Evolutionary conservation across 176 grass and related monocot species (phyloP).

Genomic region (Oryza longistaminata): DNA sequence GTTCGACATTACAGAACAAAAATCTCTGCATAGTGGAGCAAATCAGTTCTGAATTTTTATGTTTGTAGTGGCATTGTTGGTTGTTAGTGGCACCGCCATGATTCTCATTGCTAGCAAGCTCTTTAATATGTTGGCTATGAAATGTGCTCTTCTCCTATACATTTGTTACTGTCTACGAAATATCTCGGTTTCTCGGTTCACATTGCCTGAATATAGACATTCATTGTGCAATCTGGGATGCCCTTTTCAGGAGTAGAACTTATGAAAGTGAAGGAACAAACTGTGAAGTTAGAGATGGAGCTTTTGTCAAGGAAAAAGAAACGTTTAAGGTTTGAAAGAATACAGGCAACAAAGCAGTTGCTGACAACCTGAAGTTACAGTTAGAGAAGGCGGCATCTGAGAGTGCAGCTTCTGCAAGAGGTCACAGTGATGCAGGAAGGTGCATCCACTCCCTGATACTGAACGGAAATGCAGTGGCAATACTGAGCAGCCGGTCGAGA

Average conservation of each 20-base stretch:
- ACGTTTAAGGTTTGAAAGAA: constrained; percentile 84
- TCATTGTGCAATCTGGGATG: constrained; percentile 15
- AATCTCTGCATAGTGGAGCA: not conserved
- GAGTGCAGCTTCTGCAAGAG: constrained; percentile 3
- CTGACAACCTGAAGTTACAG: constrained; percentile 65
- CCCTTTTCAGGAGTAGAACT: constrained; percentile 78
- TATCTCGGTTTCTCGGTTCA: not conserved
- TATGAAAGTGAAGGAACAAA: constrained; percentile 94
- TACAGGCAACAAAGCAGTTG: constrained; percentile 74
- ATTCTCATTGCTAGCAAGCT: not conserved
- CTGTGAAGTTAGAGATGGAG: constrained; percentile 98
- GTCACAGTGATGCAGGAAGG: not conserved
- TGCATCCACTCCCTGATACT: constrained; percentile 26
- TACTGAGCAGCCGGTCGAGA: constrained; percentile 24
- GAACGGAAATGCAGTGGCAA: constrained; percentile 40
- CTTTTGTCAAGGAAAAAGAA: constrained; percentile 91
- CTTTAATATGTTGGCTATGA: not conserved
- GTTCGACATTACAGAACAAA: not conserved
- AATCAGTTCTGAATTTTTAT: not conserved
- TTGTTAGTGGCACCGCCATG: not conserved
- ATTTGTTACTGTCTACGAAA: not conserved
- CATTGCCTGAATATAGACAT: constrained; percentile 14
- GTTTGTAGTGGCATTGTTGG: not conserved
- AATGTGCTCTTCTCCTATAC: not conserved
- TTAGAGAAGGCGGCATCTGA: constrained; percentile 53